Conservation (phyloP, 1,284 basidiomycete genomes). For the Cutaneotrichosporon sp. region DNA sequence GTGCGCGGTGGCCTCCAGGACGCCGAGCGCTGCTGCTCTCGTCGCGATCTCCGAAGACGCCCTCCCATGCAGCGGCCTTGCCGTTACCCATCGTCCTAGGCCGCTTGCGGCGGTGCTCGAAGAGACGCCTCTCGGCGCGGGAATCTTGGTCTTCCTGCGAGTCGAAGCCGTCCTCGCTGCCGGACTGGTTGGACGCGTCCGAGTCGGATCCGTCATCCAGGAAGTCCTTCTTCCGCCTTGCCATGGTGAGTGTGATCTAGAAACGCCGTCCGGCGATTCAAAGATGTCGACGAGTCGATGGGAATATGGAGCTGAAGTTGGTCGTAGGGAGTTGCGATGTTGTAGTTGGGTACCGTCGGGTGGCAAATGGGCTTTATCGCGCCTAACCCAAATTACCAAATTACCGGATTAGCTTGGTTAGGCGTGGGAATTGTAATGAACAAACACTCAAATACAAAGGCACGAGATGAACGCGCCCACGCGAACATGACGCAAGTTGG, state of each 20-base stretch:
- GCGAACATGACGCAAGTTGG: neutral
- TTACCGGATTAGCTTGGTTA: too few species aligned
- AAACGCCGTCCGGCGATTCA: neutral
- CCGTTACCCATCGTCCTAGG: conserved; percentile 64
- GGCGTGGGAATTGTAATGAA: too few species aligned
- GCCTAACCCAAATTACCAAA: too few species aligned
- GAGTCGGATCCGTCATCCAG: conserved; percentile 71
- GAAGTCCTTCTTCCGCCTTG: conserved; percentile 72
- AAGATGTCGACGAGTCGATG: neutral
- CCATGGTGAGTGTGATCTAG: conserved; percentile 59
- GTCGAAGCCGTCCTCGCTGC: conserved; percentile 57
- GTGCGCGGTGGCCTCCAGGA: conserved; percentile 25
- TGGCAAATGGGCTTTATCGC: neutral
- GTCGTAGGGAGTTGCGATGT: neutral
- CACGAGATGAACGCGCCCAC: neutral
- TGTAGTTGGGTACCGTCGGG: neutral
- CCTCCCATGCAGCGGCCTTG: conserved; percentile 77
- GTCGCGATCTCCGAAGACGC: conserved; percentile 73
- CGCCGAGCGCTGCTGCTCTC: conserved; percentile 46
- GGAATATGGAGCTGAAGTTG: neutral
- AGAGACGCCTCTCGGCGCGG: conserved; percentile 72
- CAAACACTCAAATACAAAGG: too few species aligned
- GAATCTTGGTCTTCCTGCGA: conserved; percentile 63
- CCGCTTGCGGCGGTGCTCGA: conserved; percentile 67
- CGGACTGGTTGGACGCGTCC: conserved; percentile 57